These are phyloP conservation scores for Panicum virgatum DNA, from an alignment of 202 grass and related monocot genomes.

Conservation along the genomic window DNA sequence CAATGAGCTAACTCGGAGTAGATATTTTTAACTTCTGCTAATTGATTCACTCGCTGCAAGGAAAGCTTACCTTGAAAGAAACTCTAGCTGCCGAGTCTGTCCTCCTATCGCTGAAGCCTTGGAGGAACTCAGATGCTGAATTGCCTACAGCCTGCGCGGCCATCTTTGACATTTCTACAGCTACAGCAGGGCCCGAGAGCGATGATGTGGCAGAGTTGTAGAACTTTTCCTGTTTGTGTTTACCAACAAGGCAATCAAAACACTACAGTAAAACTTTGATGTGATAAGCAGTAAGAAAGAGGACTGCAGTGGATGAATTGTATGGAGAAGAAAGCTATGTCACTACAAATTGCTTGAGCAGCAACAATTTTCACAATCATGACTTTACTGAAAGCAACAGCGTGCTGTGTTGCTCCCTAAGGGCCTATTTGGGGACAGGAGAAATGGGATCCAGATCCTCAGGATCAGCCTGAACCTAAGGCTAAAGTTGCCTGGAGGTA, in stretches of 20 bases:
- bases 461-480: background rate
- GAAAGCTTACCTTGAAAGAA: constrained; percentile 69
- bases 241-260: background rate
- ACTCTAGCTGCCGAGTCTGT: constrained; percentile 70
- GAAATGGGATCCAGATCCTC: background rate
- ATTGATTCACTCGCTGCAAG: background rate
- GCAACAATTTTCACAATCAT: background rate
- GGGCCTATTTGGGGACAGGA: background rate
- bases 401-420: background rate
- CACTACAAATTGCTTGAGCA: background rate
- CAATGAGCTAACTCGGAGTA: background rate
- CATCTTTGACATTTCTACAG: constrained; percentile 61
- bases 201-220: constrained; percentile 63
- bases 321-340: background rate
- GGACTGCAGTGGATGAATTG: background rate
- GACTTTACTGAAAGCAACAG: background rate
- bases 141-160: constrained; percentile 46
- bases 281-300: background rate
- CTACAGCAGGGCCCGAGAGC: constrained; percentile 45
- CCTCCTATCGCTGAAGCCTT: constrained; percentile 63
- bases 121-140: constrained; percentile 64
- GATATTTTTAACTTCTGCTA: background rate
- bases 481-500: background rate
- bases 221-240: constrained; percentile 62
- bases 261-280: background rate